A percentile compares a stretch with the other conserved stretches of the same genome.
Conservation (phyloP, 495 filamentous ascomycete species). For the Hypoxylon subgilvum region DNA sequence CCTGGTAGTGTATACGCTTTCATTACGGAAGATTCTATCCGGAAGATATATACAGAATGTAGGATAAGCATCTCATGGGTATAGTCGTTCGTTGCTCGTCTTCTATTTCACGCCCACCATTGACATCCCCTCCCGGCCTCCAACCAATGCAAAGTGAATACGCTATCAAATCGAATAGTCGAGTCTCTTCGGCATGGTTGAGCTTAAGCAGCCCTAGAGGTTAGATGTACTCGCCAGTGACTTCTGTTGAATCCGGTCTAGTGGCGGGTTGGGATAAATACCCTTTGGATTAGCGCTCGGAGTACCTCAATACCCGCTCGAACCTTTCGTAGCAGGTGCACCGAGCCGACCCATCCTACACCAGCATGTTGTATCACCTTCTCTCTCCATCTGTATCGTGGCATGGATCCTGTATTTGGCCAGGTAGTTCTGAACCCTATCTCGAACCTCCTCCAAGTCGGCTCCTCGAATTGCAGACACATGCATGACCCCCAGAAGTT, state of each 20-base stretch:
- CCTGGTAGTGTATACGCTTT: background rate
- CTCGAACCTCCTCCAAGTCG: constrained; percentile 78
- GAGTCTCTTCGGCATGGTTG: background rate
- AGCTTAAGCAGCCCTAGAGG: too few relatives aligned
- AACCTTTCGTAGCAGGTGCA: constrained; percentile 19
- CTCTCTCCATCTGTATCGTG: constrained; percentile 75
- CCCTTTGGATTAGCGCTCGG: too few relatives aligned
- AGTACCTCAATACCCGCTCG: constrained; percentile 22
- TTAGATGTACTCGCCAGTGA: too few relatives aligned
- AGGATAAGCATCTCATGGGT: constrained; percentile 14
- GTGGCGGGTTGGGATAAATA: too few relatives aligned
- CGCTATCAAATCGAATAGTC: constrained; percentile 18
- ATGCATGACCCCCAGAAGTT: constrained; percentile 78
- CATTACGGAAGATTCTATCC: constrained; percentile 28
- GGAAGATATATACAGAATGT: constrained; percentile 25
- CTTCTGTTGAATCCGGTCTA: too few relatives aligned
- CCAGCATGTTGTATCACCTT: constrained; percentile 80
- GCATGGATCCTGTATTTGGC: constrained; percentile 69
- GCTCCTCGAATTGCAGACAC: constrained; percentile 72
- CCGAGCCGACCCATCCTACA: constrained; percentile 59
- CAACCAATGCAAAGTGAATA: constrained; percentile 9
- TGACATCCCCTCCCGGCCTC: constrained; percentile 2
- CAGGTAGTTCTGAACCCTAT: constrained; percentile 66
- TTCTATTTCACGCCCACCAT: constrained; percentile 1
- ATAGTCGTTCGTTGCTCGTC: constrained; percentile 20